Evolutionary conservation across 2,329 filamentous ascomycete species (phyloP).

Genomic region (Thielaviopsis cerberus): DNA sequence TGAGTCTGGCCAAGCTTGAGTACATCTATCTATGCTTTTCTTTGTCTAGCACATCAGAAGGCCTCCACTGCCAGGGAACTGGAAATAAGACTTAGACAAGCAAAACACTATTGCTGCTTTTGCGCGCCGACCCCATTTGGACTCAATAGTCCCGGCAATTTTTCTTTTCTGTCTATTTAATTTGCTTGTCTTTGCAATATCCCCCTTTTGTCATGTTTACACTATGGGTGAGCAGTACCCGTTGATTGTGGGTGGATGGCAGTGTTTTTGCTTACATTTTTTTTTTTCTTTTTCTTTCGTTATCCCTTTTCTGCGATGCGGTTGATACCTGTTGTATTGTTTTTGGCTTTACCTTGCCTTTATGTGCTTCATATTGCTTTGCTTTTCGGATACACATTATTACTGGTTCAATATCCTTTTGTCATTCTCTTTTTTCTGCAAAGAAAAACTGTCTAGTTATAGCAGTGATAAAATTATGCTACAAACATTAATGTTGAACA

Average conservation of each 20-base stretch:
- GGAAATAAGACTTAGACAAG: not conserved
- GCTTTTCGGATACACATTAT: not conserved
- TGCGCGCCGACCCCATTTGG: not conserved
- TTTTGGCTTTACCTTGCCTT: not conserved
- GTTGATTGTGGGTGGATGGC: not conserved
- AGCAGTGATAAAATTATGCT: too few species aligned
- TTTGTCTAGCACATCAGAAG: not conserved
- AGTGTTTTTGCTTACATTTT: too few species aligned
- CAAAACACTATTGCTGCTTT: not conserved
- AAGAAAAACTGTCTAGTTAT: not conserved
- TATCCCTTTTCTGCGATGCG: not conserved
- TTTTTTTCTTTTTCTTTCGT: not conserved
- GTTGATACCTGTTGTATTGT: not conserved
- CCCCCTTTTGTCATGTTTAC: not conserved
- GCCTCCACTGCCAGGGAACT: not conserved
- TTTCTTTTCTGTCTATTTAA: conserved; percentile 1
- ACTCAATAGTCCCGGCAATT: not conserved
- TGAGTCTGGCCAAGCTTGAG: conserved; percentile 27
- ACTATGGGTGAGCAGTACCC: not conserved
- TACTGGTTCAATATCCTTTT: not conserved
- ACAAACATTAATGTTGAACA: not conserved
- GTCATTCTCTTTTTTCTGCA: not conserved
- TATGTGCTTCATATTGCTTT: not conserved
- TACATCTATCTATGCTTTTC: not conserved
- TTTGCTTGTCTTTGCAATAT: not conserved